Evolutionary conservation across 2,329 filamentous ascomycete species (phyloP), one percentile per base, ranked within the genome.

Genomic region (Corinectria fuckeliana): DNA sequence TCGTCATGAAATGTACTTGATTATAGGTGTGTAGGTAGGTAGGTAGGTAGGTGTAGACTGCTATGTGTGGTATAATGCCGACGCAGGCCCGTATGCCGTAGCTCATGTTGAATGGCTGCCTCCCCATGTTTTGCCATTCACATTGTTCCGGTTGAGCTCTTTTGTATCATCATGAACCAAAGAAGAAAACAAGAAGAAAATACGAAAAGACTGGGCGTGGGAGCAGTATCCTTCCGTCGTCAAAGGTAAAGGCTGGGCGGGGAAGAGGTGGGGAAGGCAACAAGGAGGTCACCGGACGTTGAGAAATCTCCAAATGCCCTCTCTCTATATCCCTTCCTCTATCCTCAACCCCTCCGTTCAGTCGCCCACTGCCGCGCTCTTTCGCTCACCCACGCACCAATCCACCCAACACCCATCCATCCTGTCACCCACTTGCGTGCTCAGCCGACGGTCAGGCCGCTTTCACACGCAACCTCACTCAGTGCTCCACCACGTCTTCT

Each of bases 401-500:
- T 41, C 44, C 18, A 36, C 47, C 38, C 52, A 56, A 56, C 36
- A 42, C 30, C 41, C 13, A 4, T 13, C 21, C 18, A 13, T 16
- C 36, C 34, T 20, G 41, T 28, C 23, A 54, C 18, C 32, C 32
- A 26, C 30, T 32, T 32, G 50, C 45, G 44, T 45, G 44, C 41
- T 54, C 50, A 47, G 50, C 45, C 56, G 42, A 50, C 39, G 28
- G 45, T 30, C 21, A 41, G 45, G 26, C 44, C 23, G 30, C 44
- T 54, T n/a, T 58, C 54, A 39, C 47, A 54, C 39, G 49, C 44
- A 23, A 52, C 36, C 26, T 44, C 41, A 67, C 54, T 65, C 69
- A 48, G 59, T 65, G 53, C 71, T 70, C 25, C 88, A 86, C 94
- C 94, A 98, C 69, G 91, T 85, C 74, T 83, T 82, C 77, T 98